These are phyloP conservation scores for Cucurbitaria berberidis DNA, from an alignment of 2,329 filamentous ascomycete genomes.

Conservation along the genomic window DNA sequence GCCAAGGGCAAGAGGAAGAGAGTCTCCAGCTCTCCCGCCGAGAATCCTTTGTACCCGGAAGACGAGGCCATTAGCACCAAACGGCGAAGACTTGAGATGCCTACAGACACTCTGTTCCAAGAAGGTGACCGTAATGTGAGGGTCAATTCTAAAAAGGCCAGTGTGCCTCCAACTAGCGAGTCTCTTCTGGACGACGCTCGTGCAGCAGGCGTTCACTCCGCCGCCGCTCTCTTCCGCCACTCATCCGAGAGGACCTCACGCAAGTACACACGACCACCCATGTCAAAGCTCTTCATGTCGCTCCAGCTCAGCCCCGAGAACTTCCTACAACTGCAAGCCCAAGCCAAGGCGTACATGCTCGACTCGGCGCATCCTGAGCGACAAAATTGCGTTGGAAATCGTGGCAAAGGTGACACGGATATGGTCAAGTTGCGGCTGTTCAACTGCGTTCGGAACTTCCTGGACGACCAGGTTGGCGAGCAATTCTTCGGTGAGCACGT, in stretches of 20 bases:
- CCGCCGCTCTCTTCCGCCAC: constrained; percentile 60
- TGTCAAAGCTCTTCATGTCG: constrained; percentile 64
- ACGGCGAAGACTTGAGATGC: constrained; percentile 25
- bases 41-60: constrained; percentile 9
- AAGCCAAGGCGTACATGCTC: constrained; percentile 64
- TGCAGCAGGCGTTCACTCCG: constrained; percentile 58
- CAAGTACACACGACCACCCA: constrained; percentile 64
- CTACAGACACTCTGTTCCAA: constrained; percentile 22
- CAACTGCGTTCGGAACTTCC: constrained; percentile 62
- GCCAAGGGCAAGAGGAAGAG: constrained; percentile 38
- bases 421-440: constrained; percentile 63
- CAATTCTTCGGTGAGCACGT: constrained; percentile 56
- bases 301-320: constrained; percentile 63
- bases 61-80: constrained; percentile 20
- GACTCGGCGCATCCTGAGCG: constrained; percentile 61
- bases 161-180: constrained; percentile 23
- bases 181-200: constrained; percentile 50
- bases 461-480: constrained; percentile 58
- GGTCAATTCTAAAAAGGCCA: constrained; percentile 10
- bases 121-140: constrained; percentile 3
- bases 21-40: constrained; percentile 12
- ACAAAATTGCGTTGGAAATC: constrained; percentile 63
- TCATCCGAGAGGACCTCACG: constrained; percentile 52
- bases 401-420: constrained; percentile 61
- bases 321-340: constrained; percentile 62